phyloP scores from a whole-genome alignment of 1,284 basidiomycete genomes.

The Irpex sp. region DNA sequence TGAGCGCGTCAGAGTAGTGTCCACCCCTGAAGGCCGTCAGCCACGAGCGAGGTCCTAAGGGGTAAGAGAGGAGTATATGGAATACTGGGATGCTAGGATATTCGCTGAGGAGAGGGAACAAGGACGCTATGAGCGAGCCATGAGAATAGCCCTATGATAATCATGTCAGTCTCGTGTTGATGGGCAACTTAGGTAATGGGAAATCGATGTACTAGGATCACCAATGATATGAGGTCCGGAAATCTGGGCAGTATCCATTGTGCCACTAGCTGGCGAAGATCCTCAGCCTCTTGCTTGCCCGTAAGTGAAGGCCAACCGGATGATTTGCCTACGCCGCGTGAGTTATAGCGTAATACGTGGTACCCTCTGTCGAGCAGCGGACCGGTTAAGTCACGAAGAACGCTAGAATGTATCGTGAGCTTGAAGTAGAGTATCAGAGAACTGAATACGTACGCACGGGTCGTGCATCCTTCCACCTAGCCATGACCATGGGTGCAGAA shows the following conservation, averaged over 20 bases:
- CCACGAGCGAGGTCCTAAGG: constrained; percentile 62
- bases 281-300: constrained; percentile 61
- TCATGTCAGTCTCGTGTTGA: background rate
- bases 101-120: constrained; percentile 47
- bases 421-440: background rate
- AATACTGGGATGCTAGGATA: constrained; percentile 42
- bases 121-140: constrained; percentile 68
- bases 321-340: constrained; percentile 70
- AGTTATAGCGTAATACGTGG: constrained; percentile 68
- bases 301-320: constrained; percentile 69
- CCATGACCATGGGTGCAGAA: constrained; percentile 78
- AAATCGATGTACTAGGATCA: constrained; percentile 45
- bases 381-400: constrained; percentile 26
- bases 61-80: constrained; percentile 76
- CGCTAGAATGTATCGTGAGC: constrained; percentile 19
- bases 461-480: constrained; percentile 73
- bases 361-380: constrained; percentile 44
- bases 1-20: constrained; percentile 48
- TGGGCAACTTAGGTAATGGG: background rate
- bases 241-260: constrained; percentile 48
- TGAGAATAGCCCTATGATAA: constrained; percentile 70
- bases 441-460: constrained; percentile 45
- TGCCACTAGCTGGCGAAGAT: constrained; percentile 55
- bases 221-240: constrained; percentile 42
- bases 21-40: constrained; percentile 65